Evolutionary conservation across 1,284 basidiomycete genomes (phyloP).

Genomic region (Coniferiporia weirii): DNA sequence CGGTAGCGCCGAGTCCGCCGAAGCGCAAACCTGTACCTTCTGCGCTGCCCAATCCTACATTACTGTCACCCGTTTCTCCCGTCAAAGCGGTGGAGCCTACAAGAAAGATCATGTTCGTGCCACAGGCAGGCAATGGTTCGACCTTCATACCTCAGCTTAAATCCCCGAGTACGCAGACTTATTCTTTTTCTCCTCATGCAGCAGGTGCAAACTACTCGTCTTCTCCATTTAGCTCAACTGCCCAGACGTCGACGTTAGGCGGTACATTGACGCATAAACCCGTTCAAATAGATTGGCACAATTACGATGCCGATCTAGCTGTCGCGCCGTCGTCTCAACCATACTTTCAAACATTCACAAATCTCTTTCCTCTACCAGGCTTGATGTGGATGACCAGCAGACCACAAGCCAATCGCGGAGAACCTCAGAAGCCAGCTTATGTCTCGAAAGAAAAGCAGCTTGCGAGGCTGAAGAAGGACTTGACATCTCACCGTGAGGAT

Average conservation of each 20-base stretch:
- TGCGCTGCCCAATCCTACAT: background rate
- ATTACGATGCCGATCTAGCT: background rate
- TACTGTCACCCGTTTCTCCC: constrained; percentile 2
- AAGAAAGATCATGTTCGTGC: constrained; percentile 1
- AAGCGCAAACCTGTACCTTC: constrained; percentile 12
- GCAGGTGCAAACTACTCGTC: constrained; percentile 17
- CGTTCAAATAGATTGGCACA: constrained; percentile 37
- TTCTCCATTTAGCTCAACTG: constrained; percentile 24
- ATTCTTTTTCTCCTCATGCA: constrained; percentile 6
- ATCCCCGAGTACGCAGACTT: constrained; percentile 10
- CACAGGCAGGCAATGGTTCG: constrained; percentile 43
- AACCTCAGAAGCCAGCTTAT: constrained; percentile 32
- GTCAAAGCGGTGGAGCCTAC: background rate
- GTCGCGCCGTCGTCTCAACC: constrained; percentile 43
- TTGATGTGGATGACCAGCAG: background rate
- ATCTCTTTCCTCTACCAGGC: constrained; percentile 43
- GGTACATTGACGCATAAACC: constrained; percentile 30
- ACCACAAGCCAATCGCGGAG: background rate
- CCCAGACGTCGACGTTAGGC: constrained; percentile 29
- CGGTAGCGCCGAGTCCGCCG: constrained; percentile 2
- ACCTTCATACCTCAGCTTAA: constrained; percentile 36
- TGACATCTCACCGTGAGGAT: constrained; percentile 26
- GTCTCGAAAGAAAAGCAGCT: constrained; percentile 61
- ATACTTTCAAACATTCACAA: constrained; percentile 44
- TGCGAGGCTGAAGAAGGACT: constrained; percentile 47